phyloP scores from a whole-genome alignment of 2,329 filamentous ascomycete species.

The Pseudogymnoascus sp. region DNA sequence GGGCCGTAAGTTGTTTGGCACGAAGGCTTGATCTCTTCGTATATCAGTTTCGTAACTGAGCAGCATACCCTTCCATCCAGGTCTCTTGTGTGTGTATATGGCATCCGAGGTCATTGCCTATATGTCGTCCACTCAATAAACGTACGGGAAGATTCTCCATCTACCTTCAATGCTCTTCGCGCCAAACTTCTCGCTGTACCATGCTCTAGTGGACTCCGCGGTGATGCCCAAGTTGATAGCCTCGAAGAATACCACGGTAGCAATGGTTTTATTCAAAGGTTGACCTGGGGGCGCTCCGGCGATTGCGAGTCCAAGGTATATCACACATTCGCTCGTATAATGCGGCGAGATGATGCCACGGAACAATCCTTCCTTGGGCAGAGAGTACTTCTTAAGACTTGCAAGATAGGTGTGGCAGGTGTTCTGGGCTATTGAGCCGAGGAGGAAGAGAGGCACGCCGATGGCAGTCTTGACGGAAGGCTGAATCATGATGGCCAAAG shows the following conservation, averaged over 20 bases:
- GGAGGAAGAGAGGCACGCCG: conserved; percentile 54
- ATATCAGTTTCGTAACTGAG: background rate
- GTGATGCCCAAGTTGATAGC: conserved; percentile 72
- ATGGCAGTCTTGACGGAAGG: conserved; percentile 41
- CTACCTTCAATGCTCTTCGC: conserved; percentile 48
- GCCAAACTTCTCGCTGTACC: conserved; percentile 74
- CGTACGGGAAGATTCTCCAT: conserved; percentile 68
- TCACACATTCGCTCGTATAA: conserved; percentile 78
- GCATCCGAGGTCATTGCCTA: background rate
- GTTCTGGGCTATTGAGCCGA: conserved; percentile 66
- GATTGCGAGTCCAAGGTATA: conserved; percentile 73
- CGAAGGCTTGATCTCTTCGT: background rate
- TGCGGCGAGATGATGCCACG: conserved; percentile 70
- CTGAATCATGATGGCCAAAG: conserved; percentile 17
- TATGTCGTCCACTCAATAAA: conserved; percentile 40
- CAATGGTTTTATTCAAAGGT: conserved; percentile 62
- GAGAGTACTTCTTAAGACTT: conserved; percentile 68
- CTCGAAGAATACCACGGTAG: conserved; percentile 65
- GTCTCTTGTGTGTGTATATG: background rate
- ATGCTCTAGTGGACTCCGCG: conserved; percentile 65
- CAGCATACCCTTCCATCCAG: background rate
- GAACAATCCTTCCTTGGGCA: conserved; percentile 69
- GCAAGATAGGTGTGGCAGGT: conserved; percentile 63
- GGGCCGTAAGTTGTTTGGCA: conserved; percentile 43
- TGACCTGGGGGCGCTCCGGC: conserved; percentile 60